phyloP scores from a whole-genome alignment of 2,329 filamentous ascomycete genomes.

The Emergomyces pasteurianus region DNA sequence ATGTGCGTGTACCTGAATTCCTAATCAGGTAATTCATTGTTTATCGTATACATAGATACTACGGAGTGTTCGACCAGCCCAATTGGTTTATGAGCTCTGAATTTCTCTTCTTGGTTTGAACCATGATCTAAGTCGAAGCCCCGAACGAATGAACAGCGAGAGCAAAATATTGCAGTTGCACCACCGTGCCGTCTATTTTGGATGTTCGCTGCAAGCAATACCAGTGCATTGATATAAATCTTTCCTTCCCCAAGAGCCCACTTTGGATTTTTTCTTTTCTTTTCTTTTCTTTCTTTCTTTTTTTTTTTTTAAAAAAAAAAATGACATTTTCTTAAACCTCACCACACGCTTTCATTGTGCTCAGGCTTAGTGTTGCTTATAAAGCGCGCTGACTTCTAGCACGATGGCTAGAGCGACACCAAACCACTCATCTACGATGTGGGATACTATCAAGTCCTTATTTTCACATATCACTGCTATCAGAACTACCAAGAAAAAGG shows the following conservation, averaged over 20 bases:
- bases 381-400: neutral
- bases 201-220: neutral
- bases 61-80: neutral
- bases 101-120: neutral
- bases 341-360: neutral
- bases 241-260: neutral
- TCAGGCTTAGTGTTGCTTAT: neutral
- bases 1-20: neutral
- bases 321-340: neutral
- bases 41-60: too few species aligned
- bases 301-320: too few species aligned
- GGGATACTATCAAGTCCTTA: neutral
- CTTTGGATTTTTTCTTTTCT: too few species aligned
- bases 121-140: neutral
- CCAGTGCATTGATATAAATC: neutral
- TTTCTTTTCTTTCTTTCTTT: too few species aligned
- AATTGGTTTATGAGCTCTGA: neutral
- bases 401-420: neutral
- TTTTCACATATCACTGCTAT: neutral
- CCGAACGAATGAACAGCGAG: neutral
- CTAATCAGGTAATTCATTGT: neutral
- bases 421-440: neutral
- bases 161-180: neutral
- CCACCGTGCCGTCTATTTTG: neutral
- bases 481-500: neutral